Percentiles rank a stretch among this genome's conserved stretches.
These are phyloP conservation scores for Scenedesmus sp. DNA, from an alignment of 163 green algal genomes.

Conservation along the genomic window DNA sequence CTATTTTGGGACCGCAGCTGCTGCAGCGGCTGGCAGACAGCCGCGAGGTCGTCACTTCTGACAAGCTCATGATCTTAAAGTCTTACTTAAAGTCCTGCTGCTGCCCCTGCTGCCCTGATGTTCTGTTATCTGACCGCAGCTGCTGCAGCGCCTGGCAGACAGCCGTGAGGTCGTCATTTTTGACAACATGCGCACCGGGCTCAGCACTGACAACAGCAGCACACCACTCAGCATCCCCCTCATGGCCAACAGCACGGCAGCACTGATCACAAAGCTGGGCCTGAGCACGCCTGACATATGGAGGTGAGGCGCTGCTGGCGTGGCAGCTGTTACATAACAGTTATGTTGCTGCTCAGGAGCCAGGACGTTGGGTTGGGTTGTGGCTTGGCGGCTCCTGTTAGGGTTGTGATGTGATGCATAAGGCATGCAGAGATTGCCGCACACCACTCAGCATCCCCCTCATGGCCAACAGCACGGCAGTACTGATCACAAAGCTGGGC, in stretches of 20 bases:
- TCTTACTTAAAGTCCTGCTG: neutral
- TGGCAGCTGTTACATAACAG: neutral
- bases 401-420: too few relatives aligned
- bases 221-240: conserved; percentile 21
- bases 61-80: neutral
- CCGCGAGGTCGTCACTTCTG: conserved; percentile 38
- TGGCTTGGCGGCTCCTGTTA: too few relatives aligned
- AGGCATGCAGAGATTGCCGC: neutral
- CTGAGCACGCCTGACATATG: conserved; percentile 19
- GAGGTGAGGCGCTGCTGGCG: neutral
- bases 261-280: neutral
- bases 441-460: conserved; percentile 21
- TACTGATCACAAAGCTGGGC: too few relatives aligned
- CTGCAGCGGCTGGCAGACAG: neutral
- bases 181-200: conserved; percentile 35
- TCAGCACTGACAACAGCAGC: conserved; percentile 32
- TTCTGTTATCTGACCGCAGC: conserved; percentile 4
- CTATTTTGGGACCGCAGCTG: neutral
- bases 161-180: conserved; percentile 45
- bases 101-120: neutral
- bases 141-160: conserved; percentile 17
- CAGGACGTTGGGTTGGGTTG: too few relatives aligned
- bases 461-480: neutral
- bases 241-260: conserved; percentile 35
- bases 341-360: too few relatives aligned